These are phyloP conservation scores for Podospora fimiseda DNA, from an alignment of 495 filamentous ascomycete species.

Conservation along the genomic window DNA sequence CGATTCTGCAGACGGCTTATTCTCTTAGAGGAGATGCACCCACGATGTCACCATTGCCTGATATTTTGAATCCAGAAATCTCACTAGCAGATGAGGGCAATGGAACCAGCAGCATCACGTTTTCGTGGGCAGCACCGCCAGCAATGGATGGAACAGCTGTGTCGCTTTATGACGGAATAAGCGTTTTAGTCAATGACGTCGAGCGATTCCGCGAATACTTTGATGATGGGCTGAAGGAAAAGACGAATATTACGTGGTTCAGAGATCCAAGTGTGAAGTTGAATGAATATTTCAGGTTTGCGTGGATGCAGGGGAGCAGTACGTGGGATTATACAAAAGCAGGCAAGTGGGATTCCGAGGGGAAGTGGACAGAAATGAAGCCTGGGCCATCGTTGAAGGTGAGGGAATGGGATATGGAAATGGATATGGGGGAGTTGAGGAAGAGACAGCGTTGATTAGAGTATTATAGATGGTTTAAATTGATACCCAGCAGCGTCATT, in stretches of 20 bases:
- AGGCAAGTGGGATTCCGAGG: conserved; percentile 65
- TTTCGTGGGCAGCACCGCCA: conserved; percentile 45
- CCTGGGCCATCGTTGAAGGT: conserved; percentile 39
- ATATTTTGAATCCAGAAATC: conserved; percentile 46
- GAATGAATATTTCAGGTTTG: conserved; percentile 81
- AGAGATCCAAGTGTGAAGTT: conserved; percentile 33
- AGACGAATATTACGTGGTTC: conserved; percentile 39
- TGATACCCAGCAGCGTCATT: too few species aligned
- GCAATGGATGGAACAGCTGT: conserved; percentile 20
- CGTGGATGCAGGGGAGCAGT: conserved; percentile 62
- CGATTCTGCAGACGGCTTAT: conserved; percentile 73
- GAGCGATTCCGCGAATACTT: conserved; percentile 67
- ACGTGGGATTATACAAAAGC: conserved; percentile 74
- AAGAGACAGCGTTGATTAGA: neutral
- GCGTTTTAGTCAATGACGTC: conserved; percentile 89
- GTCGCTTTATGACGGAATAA: conserved; percentile 70
- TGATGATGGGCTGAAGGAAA: conserved; percentile 39
- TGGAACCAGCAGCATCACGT: conserved; percentile 41
- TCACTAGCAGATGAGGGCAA: conserved; percentile 5
- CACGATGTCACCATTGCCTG: conserved; percentile 59
- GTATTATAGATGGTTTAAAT: neutral
- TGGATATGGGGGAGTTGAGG: conserved; percentile 1
- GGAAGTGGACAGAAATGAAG: conserved; percentile 59
- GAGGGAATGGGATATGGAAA: conserved; percentile 10
- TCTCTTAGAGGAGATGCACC: conserved; percentile 63